A percentile compares a stretch with the other conserved stretches of the same genome.
Conservation (phyloP, 768 basidiomycete species). For the Boletus tomentosulus region DNA sequence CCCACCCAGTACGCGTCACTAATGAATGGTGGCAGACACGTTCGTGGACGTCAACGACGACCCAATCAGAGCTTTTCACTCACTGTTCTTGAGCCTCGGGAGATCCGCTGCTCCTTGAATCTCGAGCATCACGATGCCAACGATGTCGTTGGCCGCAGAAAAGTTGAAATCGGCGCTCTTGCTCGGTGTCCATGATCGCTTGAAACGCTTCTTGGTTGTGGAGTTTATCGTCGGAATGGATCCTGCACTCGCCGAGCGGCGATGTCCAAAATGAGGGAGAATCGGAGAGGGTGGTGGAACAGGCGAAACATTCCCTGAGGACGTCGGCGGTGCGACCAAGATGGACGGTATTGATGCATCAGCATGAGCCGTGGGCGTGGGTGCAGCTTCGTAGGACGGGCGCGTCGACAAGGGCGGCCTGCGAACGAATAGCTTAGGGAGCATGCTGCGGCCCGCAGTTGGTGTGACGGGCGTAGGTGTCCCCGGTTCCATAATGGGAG, state of each 20-base stretch:
- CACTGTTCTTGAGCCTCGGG: conserved; percentile 83
- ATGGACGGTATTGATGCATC: conserved; percentile 11
- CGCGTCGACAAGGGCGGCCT: conserved; percentile 29
- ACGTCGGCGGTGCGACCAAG: conserved; percentile 9
- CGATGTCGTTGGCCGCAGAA: conserved; percentile 69
- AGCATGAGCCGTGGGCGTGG: conserved; percentile 1
- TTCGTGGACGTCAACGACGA: neutral
- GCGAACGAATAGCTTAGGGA: conserved; percentile 35
- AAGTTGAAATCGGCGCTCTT: conserved; percentile 54
- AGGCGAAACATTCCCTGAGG: conserved; percentile 9
- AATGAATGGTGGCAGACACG: neutral
- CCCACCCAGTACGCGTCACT: conserved; percentile 88
- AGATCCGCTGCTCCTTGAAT: conserved; percentile 80
- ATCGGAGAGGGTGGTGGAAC: conserved; percentile 22
- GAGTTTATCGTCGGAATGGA: conserved; percentile 21
- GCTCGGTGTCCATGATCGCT: conserved; percentile 34
- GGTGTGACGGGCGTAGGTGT: conserved; percentile 26
- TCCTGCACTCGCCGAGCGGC: conserved; percentile 31
- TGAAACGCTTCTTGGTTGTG: conserved; percentile 34
- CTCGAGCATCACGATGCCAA: conserved; percentile 95
- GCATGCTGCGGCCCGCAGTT: conserved; percentile 25
- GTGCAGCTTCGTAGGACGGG: conserved; percentile 26
- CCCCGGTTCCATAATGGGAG: conserved; percentile 17
- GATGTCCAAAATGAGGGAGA: conserved; percentile 21
- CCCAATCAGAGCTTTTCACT: conserved; percentile 28